Evolutionary conservation across 768 basidiomycete genomes (phyloP), one percentile per base, ranked within the genome.

Genomic region (Trametes punicea): DNA sequence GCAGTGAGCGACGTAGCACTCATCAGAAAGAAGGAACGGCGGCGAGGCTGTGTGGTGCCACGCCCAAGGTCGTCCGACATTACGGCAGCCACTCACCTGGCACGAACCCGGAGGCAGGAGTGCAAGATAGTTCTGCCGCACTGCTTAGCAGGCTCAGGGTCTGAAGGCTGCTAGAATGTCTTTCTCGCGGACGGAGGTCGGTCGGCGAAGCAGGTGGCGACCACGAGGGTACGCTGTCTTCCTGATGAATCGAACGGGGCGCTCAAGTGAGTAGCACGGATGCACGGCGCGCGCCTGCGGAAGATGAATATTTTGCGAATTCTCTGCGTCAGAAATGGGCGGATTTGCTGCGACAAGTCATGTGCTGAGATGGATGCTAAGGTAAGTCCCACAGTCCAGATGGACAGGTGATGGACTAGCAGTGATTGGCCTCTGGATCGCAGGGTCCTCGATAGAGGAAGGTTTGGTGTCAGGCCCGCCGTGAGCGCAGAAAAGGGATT

Each of bases 141-240:
- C 39, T 16, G 56, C 26, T 21, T 8, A 40, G 42, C 23, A 34
- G 29, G 10, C 3, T 15, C n/a, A 26, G 33, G 49, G 34, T 11
- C 47, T 39, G 46, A 34, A 44, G 20, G 23, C 10, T 29, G 47
- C 20, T 41, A 41, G 36, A 5, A 46, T 46, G 56, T 51, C 26
- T n/a, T 20, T 6, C 36, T 51, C 25, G 47, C 27, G 29, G 33
- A 30, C 33, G 44, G 42, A 33, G 27, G 48, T n/a, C 27, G 50
- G 57, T 51, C 25, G 51, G 51, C 34, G 56, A 57, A 57, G 50
- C 36, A 46, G 36, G 30, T 34, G 50, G 38, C 23, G 44, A 57
- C 21, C 56, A 46, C 51, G 46, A 52, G 51, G 57, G 47, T 8
- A 18, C 42, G 40, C 38, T 3, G 33, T 40, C 51, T 58, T 58